Conservation (phyloP, 208 protist species). For the Crithidia brevicula region DNA sequence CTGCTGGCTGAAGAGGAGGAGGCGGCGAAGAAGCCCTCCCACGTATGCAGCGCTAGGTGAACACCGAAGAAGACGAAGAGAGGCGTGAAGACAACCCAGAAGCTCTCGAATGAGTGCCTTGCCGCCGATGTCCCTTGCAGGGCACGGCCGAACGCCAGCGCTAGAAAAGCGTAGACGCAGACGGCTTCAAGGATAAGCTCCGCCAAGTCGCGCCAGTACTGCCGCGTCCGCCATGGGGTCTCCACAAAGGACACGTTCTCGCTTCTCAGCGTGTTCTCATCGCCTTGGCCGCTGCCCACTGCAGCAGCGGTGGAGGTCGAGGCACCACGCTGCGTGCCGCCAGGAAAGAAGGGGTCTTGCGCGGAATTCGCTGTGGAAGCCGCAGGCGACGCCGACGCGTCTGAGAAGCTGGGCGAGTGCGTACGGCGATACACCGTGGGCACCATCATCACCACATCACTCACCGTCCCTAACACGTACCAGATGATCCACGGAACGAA, state of each 20-base stretch:
- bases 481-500: conserved; percentile 41
- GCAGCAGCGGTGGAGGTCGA: neutral
- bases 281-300: neutral
- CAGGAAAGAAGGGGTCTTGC: neutral
- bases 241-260: neutral
- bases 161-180: conserved; percentile 47
- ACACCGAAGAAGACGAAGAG: conserved; percentile 47
- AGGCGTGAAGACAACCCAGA: conserved; percentile 62
- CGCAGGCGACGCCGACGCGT: neutral
- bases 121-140: neutral
- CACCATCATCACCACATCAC: conserved; percentile 33
- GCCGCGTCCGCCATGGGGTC: conserved; percentile 20
- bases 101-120: conserved; percentile 30
- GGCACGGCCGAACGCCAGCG: conserved; percentile 38
- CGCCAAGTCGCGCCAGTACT: conserved; percentile 28
- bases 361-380: conserved; percentile 1
- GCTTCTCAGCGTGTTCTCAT: neutral
- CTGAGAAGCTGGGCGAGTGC: neutral
- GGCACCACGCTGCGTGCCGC: neutral
- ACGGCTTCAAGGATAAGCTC: conserved; percentile 36
- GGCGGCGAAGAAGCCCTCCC: conserved; percentile 9
- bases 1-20: neutral
- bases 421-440: conserved; percentile 37
- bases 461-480: conserved; percentile 36
- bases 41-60: neutral